Evolutionary conservation across 2,329 filamentous ascomycete genomes (phyloP).

Genomic region (Fusarium incarnatum): DNA sequence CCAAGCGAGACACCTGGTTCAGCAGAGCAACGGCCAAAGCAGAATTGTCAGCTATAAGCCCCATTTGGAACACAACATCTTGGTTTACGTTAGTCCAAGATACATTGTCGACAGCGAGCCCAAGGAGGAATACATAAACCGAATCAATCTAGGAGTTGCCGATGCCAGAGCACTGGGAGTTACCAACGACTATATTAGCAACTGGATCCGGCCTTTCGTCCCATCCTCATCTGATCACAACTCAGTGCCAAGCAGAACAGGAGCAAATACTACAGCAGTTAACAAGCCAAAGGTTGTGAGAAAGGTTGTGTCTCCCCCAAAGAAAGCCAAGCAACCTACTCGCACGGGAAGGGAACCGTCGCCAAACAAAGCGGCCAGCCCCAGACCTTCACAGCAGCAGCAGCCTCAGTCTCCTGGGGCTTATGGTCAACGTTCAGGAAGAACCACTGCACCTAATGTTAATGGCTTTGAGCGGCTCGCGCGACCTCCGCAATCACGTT

Average conservation of each 20-base stretch:
- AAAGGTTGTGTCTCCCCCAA: slow-evolving; percentile 22
- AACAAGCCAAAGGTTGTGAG: slow-evolving; percentile 37
- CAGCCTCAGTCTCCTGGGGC: slow-evolving; percentile 7
- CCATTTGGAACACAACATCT: slow-evolving; percentile 48
- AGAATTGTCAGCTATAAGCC: slow-evolving; percentile 35
- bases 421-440: slow-evolving; percentile 10
- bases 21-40: slow-evolving; percentile 28
- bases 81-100: slow-evolving; percentile 55
- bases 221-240: slow-evolving; percentile 42
- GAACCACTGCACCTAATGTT: slow-evolving; percentile 7
- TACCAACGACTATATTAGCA: slow-evolving; percentile 52
- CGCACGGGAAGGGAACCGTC: slow-evolving; percentile 41
- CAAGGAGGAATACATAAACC: slow-evolving; percentile 55
- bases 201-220: slow-evolving; percentile 53
- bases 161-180: slow-evolving; percentile 54
- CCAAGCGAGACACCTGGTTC: slow-evolving; percentile 43
- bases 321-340: slow-evolving; percentile 29
- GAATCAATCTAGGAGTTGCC: slow-evolving; percentile 54
- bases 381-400: slow-evolving; percentile 3
- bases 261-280: slow-evolving; percentile 1
- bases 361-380: slow-evolving; percentile 32
- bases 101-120: slow-evolving; percentile 51
- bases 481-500: slow-evolving; percentile 13
- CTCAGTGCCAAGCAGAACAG: slow-evolving; percentile 3
- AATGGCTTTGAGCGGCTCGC: slow-evolving; percentile 11